A percentile compares a stretch with the other conserved stretches of the same genome.
Conservation (phyloP, 139 green algal genomes). For the Haematococcus sp. region DNA sequence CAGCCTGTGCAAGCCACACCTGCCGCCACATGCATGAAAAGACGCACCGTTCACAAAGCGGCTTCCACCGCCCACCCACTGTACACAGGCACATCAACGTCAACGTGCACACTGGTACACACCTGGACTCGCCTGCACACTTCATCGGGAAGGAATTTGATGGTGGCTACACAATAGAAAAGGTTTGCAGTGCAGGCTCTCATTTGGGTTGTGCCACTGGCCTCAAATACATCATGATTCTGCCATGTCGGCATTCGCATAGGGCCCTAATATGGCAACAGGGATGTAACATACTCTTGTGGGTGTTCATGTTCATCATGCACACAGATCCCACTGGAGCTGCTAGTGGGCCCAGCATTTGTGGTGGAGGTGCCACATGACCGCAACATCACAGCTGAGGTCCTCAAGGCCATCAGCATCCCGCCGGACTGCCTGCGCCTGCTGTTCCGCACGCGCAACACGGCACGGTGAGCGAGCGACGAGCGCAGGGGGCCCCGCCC, state of each 20-base stretch:
- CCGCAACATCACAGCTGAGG: background rate
- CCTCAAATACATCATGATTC: too few species aligned
- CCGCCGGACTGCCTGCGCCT: background rate
- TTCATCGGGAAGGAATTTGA: background rate
- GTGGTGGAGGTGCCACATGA: background rate
- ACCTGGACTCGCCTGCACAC: background rate
- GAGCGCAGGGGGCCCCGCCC: background rate
- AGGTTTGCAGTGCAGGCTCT: background rate
- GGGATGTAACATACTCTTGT: too few species aligned
- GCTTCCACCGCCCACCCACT: too few species aligned
- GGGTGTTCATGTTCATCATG: too few species aligned
- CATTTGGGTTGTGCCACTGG: too few species aligned
- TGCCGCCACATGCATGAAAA: too few species aligned
- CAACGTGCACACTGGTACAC: constrained; percentile 4
- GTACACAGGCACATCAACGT: too few species aligned
- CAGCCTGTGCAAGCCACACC: too few species aligned
- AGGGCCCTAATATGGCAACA: too few species aligned
- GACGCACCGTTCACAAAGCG: too few species aligned
- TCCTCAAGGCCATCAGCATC: background rate
- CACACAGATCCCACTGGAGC: background rate
- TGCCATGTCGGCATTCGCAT: too few species aligned
- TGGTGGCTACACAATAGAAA: background rate
- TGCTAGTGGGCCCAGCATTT: background rate
- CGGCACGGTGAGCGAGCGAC: background rate
- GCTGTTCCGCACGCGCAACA: background rate